Evolutionary conservation across 805 yeast species (phyloP).

Genomic region (Sugiyamaella lignohabitans): DNA sequence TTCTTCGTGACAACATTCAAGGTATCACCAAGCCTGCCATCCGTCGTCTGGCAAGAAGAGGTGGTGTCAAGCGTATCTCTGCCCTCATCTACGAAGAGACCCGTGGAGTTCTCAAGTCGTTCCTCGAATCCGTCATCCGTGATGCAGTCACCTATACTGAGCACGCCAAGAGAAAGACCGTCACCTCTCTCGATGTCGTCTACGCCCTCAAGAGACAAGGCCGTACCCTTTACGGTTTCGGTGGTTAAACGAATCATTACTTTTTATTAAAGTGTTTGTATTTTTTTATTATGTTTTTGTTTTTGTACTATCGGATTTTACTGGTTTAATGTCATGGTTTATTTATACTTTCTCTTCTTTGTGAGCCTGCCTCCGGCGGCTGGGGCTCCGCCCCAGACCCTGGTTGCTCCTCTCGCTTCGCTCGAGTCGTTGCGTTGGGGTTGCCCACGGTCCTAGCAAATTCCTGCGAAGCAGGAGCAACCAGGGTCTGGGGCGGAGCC

Average conservation of each 20-base stretch:
- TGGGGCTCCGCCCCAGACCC: not conserved
- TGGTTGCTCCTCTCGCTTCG: not conserved
- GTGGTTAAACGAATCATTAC: constrained; percentile 60
- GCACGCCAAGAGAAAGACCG: constrained; percentile 99
- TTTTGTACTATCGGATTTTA: not conserved
- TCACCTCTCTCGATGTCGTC: constrained; percentile 96
- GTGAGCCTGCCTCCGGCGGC: not conserved
- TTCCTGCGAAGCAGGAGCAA: not conserved
- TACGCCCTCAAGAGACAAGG: constrained; percentile 99
- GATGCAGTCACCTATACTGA: constrained; percentile 99
- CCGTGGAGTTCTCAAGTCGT: constrained; percentile 91
- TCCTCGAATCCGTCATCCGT: constrained; percentile 95
- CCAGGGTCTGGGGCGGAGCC: not conserved
- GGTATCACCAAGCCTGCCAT: constrained; percentile 99
- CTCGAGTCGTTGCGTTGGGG: too few species aligned
- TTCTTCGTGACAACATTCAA: constrained; percentile 98
- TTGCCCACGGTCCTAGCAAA: too few species aligned
- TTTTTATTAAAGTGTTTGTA: not conserved
- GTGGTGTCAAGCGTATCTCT: constrained; percentile 99
- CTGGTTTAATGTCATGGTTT: not conserved
- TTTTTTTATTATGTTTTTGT: not conserved
- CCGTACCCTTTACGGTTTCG: constrained; percentile 99
- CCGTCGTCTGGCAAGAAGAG: constrained; percentile 99
- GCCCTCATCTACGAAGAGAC: constrained; percentile 98
- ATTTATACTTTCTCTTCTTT: not conserved